These are phyloP conservation scores for Mucor plumbeus DNA, from an alignment of 371 early-diverging fungal species.

Conservation along the genomic window DNA sequence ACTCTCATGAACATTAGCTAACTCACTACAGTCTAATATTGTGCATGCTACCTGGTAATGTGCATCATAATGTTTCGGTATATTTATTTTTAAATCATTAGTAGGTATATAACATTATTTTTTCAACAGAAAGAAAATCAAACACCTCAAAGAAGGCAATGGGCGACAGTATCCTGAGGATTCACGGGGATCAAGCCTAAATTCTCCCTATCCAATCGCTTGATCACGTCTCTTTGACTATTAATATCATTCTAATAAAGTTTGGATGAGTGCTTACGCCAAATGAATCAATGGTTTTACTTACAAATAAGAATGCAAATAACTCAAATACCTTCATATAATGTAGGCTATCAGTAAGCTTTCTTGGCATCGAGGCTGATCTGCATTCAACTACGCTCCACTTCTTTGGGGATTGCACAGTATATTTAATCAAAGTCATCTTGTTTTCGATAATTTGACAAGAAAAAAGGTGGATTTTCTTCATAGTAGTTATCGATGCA, in stretches of 20 bases:
- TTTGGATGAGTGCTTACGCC: background rate
- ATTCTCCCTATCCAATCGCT: constrained; percentile 11
- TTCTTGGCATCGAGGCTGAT: constrained; percentile 16
- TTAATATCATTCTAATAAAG: constrained; percentile 22
- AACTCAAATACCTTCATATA: constrained; percentile 26
- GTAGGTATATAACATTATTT: too few relatives aligned
- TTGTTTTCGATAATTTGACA: constrained; percentile 25
- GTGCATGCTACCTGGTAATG: too few relatives aligned
- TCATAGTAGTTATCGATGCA: constrained; percentile 15
- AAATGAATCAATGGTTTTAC: constrained; percentile 6
- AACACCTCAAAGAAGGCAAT: background rate
- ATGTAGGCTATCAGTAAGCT: background rate
- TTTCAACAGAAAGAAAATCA: too few relatives aligned
- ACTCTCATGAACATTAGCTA: too few relatives aligned
- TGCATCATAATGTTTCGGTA: too few relatives aligned
- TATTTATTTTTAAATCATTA: too few relatives aligned
- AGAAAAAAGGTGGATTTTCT: constrained; percentile 8
- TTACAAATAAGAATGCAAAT: constrained; percentile 14
- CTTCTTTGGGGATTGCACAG: constrained; percentile 6
- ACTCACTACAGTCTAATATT: too few relatives aligned
- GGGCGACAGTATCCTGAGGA: constrained; percentile 16
- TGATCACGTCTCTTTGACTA: constrained; percentile 12
- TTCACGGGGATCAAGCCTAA: constrained; percentile 13
- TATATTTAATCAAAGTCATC: constrained; percentile 19
- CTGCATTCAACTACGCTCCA: constrained; percentile 27